Conservation (phyloP, 106 monocot genomes). For the Posidonia australis region DNA sequence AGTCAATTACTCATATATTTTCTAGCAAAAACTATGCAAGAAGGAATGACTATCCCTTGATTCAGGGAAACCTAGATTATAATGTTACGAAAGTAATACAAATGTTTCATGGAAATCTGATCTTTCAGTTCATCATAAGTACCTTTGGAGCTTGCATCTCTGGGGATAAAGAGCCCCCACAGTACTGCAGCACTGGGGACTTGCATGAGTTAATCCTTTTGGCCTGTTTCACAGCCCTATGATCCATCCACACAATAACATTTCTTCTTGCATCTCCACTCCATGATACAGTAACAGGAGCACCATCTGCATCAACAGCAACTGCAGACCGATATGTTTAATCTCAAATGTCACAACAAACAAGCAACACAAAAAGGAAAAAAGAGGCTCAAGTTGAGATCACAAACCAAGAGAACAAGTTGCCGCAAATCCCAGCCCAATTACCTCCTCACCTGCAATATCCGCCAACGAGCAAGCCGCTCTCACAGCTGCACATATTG, state of each 20-base stretch:
- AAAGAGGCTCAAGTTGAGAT: not conserved
- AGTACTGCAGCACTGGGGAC: conserved; percentile 80
- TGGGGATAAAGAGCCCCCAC: conserved; percentile 81
- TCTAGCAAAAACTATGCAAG: too few species aligned
- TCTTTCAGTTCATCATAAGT: not conserved
- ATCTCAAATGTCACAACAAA: not conserved
- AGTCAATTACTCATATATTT: too few species aligned
- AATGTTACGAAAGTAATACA: too few species aligned
- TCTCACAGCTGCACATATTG: conserved; percentile 83
- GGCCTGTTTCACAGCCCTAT: conserved; percentile 89
- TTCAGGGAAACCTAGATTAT: too few species aligned
- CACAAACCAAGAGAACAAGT: conserved; percentile 81
- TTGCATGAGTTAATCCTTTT: conserved; percentile 63
- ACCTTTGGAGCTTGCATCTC: conserved; percentile 99
- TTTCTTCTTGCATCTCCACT: conserved; percentile 90
- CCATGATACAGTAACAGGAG: conserved; percentile 88
- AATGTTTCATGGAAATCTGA: too few species aligned
- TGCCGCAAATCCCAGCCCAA: conserved; percentile 83
- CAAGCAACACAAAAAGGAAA: not conserved
- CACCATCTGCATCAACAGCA: conserved; percentile 90
- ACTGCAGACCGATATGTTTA: conserved; percentile 33
- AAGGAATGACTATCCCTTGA: too few species aligned
- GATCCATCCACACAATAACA: conserved; percentile 96
- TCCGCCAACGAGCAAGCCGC: conserved; percentile 47
- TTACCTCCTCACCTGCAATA: conserved; percentile 46